Evolutionary conservation across 192 early-diverging fungal genomes (phyloP).

Genomic region (Hyaloraphidium curvatum): DNA sequence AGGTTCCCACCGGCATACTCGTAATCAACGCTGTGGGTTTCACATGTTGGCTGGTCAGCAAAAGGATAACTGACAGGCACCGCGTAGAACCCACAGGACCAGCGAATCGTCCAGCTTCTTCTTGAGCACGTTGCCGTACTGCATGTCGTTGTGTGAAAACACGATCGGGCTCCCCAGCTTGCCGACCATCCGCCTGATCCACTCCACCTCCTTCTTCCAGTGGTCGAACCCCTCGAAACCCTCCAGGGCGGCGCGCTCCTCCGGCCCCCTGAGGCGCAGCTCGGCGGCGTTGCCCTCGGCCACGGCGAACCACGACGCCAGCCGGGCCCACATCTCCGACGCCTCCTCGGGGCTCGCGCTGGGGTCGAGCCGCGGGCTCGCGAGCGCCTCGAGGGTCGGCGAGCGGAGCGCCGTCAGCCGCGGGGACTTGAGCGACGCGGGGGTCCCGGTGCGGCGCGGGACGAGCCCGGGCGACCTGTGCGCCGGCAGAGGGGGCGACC

Average conservation of each 20-base stretch:
- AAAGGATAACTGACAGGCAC: no score
- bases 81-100: no score
- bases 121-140: slow-evolving; percentile 85
- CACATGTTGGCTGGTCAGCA: no score
- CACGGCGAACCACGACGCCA: slow-evolving; percentile 38
- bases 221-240: neutral
- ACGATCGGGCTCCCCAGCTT: slow-evolving; percentile 40
- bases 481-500: neutral
- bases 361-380: neutral
- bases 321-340: slow-evolving; percentile 47
- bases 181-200: slow-evolving; percentile 17
- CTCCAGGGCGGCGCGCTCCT: neutral
- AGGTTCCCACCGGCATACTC: slow-evolving; percentile 8
- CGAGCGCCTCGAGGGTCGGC: neutral
- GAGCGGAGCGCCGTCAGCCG: neutral
- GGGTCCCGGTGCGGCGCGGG: neutral
- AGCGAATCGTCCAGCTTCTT: no score
- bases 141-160: slow-evolving; percentile 82
- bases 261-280: neutral
- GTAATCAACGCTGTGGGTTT: slow-evolving; percentile 59
- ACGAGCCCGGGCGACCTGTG: neutral
- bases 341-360: neutral
- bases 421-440: neutral
- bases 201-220: slow-evolving; percentile 15
- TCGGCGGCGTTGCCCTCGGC: slow-evolving; percentile 9